Base-by-base conservation (phyloP, 2,329 filamentous ascomycete species). In the Calonectria naviculata region DNA sequence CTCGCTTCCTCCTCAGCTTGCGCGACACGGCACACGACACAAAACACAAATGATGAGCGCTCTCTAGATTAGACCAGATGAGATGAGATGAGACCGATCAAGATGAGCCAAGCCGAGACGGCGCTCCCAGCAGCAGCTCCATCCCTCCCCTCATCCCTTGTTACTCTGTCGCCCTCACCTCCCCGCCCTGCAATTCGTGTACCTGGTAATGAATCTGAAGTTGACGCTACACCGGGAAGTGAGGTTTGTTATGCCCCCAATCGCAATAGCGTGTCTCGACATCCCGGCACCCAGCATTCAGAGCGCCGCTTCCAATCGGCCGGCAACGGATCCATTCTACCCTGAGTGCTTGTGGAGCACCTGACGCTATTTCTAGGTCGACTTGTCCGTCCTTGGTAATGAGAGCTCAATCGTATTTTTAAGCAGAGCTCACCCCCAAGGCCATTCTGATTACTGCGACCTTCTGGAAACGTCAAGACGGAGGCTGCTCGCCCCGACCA, bases 261-360 rank as follows among this genome's bases (percentile, higher is more conserved):
- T 70, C 62, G 71, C 74, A 74, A 77, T 78, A 78, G 76, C 73
- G 75, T 63, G 41, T 73, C 47, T 66, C 71, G 68, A 70, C 74
- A 74, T 58, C 72, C 74, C 49, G 71, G 75, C 71, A 68, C 70
- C 70, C 71, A 66, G 63, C 46, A 56, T 58, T 24, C 58, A 68
- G 69, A 31, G 65, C 67, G 42, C 54, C 41, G 56, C 56, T 61
- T 61, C 56, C 56, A 78, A 73, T 77, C 67, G 76, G 68, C 75
- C 72, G 70, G 70, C 75, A 74, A 77, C 75, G 70, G 75, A 72
- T 69, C 73, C 76, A 77, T 78, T 71, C 68, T 67, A 72, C 74
- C 75, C 73, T 70, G 63, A 70, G 67, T 60, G 26, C 21, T 21
- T 61, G 75, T 76, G 76, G 76, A 76, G 73, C 74, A 47, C 38